Evolutionary conservation across 2,329 filamentous ascomycete species (phyloP), one percentile per base, ranked within the genome.

Genomic region (Trichoderma lentiforme): DNA sequence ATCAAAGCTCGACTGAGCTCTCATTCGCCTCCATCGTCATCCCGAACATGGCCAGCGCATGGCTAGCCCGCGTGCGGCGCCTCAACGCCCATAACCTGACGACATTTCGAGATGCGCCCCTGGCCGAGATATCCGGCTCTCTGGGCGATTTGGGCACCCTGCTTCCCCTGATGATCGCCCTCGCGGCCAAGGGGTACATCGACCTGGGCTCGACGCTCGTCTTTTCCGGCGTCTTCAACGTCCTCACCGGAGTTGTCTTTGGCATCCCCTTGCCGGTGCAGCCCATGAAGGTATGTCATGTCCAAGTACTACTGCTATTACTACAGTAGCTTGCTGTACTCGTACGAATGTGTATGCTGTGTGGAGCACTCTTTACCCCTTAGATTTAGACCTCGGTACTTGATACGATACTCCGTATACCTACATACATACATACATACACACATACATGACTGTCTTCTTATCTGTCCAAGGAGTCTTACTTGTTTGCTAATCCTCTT

Each of bases 201-300:
- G 91, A 93, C 26, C 87, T 98, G 1, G 90, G 93, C 30, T 91
- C 91, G 62, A 98, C 95, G 0, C 87, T 98, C 1, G 89, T 98
- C 6, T 96, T 97, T 79, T 95, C 94, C 0, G 96, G 96, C 1
- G 78, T 95, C 11, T 95, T 92, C 81, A 98, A 98, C 78, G 89
- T 98, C 70, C 77, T 92, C 14, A 97, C 95, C 0, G 96, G 95
- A 21, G 79, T 91, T 2, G 82, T 91, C 36, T 98, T 98, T 77
- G 95, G 95, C 7, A 92, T 98, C 53, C 95, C 95, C 2, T 83
- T 98, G 4, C 95, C 95, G 0, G 94, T 98, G 0, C 95, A 98
- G 83, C 95, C 95, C n/a, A 91, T 91, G 89, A 91, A 91, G 83
- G 87, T 88, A 72, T 47, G 73, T 53, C 7, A 28, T 12, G 6